Evolutionary conservation across 164 flowering plant genomes (phyloP), one percentile per base, ranked within the genome.

Genomic region (Platanus orientalis): DNA sequence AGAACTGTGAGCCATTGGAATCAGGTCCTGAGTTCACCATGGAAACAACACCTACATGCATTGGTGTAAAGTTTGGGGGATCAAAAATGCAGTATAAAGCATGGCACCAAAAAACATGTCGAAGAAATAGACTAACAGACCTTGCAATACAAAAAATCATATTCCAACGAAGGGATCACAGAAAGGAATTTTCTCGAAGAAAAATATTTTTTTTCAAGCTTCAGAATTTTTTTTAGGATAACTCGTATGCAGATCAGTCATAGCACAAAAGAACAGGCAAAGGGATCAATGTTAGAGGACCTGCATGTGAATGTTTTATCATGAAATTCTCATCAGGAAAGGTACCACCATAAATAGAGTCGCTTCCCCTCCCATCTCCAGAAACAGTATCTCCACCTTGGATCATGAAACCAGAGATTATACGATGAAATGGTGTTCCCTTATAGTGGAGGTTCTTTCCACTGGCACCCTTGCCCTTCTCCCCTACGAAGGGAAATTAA

Each of bases 21-120:
- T 95, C 83, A 29, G 96, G 96, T 69, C 99, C 99, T 39, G 92
- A 72, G 76, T 95, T 95, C 69, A 75, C 99, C 99, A 95, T 95
- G 63, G 99, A 82, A 39, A 95, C 90, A 67, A 80, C 78, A 69
- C 99, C 99, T 92, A 65, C 72, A 86, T 69, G 56, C 19, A 17
- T 12, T 16, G 19, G 49, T 14, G 20, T 47, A 68, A 6, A 47
- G 34, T 20, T 28, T n/a, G 19, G 23, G 42, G 52, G 29, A 23
- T 54, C 24, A 16, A 61, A 65, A 25, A 45, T 45, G 20, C 1
- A 14, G 19, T 16, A 13, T 16, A 45, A 45, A 17, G 49, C 2
- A 45, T 17, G 17, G 19, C 19, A 45, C n/a, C 20, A 45, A 1
- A 45, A 45, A 19, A 45, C 3, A 45, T 16, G 49, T 19, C 9